Evolutionary conservation across 2,329 filamentous ascomycete genomes (phyloP).

Genomic region (Chrysoporthe austroafricana): DNA sequence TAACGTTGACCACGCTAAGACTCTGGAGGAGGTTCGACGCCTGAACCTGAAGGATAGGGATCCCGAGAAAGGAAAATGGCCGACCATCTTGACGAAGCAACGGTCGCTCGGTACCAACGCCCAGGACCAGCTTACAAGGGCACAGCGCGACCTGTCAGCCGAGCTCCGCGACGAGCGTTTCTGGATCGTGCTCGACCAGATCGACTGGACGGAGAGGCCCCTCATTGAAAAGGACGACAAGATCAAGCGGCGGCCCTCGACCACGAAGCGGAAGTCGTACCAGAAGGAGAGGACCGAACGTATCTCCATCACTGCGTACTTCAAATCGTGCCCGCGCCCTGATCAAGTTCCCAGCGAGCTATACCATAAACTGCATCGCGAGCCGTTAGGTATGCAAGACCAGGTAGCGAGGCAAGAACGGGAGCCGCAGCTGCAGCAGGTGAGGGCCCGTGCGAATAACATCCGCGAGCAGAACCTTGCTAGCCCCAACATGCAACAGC

Average conservation of each 20-base stretch:
- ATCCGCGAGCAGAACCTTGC: neutral
- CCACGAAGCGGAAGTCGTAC: constrained; percentile 34
- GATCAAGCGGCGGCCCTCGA: constrained; percentile 16
- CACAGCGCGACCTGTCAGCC: constrained; percentile 40
- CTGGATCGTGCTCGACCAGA: constrained; percentile 47
- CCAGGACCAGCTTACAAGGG: constrained; percentile 48
- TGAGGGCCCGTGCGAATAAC: neutral
- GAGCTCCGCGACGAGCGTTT: constrained; percentile 45
- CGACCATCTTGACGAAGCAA: constrained; percentile 21
- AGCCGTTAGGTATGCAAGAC: constrained; percentile 1
- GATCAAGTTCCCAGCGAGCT: constrained; percentile 28
- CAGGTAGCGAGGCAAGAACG: neutral
- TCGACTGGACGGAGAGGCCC: constrained; percentile 44
- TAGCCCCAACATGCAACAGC: constrained; percentile 4
- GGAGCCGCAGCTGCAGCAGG: neutral
- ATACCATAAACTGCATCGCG: constrained; percentile 16
- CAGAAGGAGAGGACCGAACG: constrained; percentile 41
- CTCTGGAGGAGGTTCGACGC: constrained; percentile 41
- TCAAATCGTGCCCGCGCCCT: constrained; percentile 44
- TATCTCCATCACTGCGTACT: constrained; percentile 50
- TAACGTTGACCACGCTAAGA: constrained; percentile 44
- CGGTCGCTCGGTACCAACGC: constrained; percentile 40
- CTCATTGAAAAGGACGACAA: constrained; percentile 17
- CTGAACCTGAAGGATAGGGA: constrained; percentile 42
- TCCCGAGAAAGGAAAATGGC: constrained; percentile 45